A percentile compares a stretch with the other conserved stretches of the same genome.
phyloP scores from a whole-genome alignment of 2,329 filamentous ascomycete species.

The Elsinoe fawcettii region DNA sequence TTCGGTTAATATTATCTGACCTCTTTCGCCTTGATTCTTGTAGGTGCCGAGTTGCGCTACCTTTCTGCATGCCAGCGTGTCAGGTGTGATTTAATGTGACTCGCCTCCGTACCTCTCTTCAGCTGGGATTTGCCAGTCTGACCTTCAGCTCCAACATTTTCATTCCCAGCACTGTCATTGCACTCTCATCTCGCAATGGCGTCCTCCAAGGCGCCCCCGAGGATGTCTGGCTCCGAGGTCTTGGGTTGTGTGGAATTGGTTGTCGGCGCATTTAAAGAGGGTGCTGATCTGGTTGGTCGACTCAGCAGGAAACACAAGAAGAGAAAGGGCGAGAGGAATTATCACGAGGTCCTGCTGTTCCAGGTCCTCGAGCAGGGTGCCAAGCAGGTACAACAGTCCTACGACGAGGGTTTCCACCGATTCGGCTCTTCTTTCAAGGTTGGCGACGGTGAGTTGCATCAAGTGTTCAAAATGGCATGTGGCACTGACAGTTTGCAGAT shows the following conservation, averaged over 20 bases:
- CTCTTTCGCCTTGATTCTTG: not conserved
- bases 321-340: constrained; percentile 23
- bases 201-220: not conserved
- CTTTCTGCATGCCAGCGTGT: constrained; percentile 9
- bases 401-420: constrained; percentile 29
- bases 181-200: not conserved
- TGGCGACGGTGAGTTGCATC: constrained; percentile 32
- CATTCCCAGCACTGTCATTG: not conserved
- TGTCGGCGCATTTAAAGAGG: constrained; percentile 36
- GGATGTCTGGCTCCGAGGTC: constrained; percentile 29
- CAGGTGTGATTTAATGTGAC: constrained; percentile 14
- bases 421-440: constrained; percentile 31
- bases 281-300: constrained; percentile 31
- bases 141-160: not conserved
- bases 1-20: constrained; percentile 14
- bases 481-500: constrained; percentile 22
- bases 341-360: constrained; percentile 33
- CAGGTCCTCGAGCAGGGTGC: constrained; percentile 33
- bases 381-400: constrained; percentile 29
- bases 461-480: constrained; percentile 7
- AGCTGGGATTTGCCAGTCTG: constrained; percentile 10
- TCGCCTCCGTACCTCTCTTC: constrained; percentile 3
- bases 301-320: constrained; percentile 23
- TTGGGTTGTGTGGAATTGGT: constrained; percentile 37
- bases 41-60: not conserved